A percentile compares a stretch with the other conserved stretches of the same genome.
Evolutionary conservation across 192 early-diverging fungal genomes (phyloP).

Genomic region (Backusella tarrabulga): DNA sequence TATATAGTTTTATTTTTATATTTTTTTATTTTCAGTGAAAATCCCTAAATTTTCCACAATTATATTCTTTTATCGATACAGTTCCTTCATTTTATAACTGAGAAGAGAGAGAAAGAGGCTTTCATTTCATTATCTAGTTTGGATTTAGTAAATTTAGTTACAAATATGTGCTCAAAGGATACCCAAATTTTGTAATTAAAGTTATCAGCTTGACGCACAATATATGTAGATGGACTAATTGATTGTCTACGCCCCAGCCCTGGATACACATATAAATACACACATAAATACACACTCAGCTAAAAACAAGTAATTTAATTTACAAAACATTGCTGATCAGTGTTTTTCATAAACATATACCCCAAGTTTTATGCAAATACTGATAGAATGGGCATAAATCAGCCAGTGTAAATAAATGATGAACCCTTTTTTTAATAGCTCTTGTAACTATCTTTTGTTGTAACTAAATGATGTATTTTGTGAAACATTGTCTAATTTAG

Average conservation of each 20-base stretch:
- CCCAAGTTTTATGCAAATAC: not conserved
- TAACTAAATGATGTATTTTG: not conserved
- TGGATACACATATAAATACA: not conserved
- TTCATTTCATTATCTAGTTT: not conserved
- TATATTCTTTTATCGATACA: not conserved
- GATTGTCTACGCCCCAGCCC: not conserved
- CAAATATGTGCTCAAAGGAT: not conserved
- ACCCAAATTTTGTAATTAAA: not conserved
- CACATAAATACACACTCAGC: not conserved
- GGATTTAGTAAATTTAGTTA: not conserved
- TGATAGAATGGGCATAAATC: not conserved
- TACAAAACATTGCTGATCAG: not conserved
- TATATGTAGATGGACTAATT: not conserved
- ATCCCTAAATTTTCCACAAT: too few relatives aligned
- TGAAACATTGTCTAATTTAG: not conserved
- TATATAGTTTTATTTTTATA: too few relatives aligned
- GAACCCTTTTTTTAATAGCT: not conserved
- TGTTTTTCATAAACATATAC: not conserved
- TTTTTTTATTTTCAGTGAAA: too few relatives aligned
- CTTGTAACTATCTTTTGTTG: not conserved
- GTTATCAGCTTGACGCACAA: not conserved
- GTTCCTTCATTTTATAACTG: not conserved
- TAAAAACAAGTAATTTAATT: not conserved
- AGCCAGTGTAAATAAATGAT: not conserved
- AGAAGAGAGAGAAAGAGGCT: not conserved